Conservation (phyloP, 768 basidiomycete genomes). For the Suillus decipiens region DNA sequence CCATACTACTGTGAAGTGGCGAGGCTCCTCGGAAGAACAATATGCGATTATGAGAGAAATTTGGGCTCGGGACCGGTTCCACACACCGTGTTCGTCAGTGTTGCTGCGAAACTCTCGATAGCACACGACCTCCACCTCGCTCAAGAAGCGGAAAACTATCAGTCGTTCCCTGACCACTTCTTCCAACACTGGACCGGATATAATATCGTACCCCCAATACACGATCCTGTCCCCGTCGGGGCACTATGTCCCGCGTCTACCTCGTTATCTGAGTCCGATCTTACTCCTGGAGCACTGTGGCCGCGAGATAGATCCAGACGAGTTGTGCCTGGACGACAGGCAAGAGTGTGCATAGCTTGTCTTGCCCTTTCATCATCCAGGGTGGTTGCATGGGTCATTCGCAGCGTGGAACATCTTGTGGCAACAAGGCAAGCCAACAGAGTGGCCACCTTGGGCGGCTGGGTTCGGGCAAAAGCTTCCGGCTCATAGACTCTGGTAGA, state of each 20-base stretch:
- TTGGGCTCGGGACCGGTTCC: constrained; percentile 2
- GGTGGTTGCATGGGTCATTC: constrained; percentile 43
- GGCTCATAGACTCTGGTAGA: constrained; percentile 55
- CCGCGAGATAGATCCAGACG: constrained; percentile 27
- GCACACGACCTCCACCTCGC: constrained; percentile 38
- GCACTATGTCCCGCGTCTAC: constrained; percentile 47
- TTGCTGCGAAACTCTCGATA: constrained; percentile 47
- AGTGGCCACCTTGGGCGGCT: constrained; percentile 17
- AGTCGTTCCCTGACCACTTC: constrained; percentile 29
- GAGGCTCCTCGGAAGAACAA: constrained; percentile 5
- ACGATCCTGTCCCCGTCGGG: constrained; percentile 45
- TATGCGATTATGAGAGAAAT: constrained; percentile 10
- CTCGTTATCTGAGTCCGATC: constrained; percentile 38
- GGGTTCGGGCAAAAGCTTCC: constrained; percentile 34
- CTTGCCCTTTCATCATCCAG: constrained; percentile 40
- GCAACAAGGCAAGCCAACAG: constrained; percentile 42
- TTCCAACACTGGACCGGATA: constrained; percentile 29
- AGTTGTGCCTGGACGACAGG: constrained; percentile 38
- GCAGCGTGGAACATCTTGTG: constrained; percentile 44
- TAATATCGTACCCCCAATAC: constrained; percentile 28
- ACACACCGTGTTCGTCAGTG: constrained; percentile 39
- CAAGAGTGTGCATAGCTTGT: constrained; percentile 43
- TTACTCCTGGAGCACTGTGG: constrained; percentile 53
- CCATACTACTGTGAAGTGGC: constrained; percentile 19
- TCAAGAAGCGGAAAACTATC: constrained; percentile 30